Evolutionary conservation across 495 filamentous ascomycete genomes (phyloP).

Genomic region (Hypoxylon cercidicola): DNA sequence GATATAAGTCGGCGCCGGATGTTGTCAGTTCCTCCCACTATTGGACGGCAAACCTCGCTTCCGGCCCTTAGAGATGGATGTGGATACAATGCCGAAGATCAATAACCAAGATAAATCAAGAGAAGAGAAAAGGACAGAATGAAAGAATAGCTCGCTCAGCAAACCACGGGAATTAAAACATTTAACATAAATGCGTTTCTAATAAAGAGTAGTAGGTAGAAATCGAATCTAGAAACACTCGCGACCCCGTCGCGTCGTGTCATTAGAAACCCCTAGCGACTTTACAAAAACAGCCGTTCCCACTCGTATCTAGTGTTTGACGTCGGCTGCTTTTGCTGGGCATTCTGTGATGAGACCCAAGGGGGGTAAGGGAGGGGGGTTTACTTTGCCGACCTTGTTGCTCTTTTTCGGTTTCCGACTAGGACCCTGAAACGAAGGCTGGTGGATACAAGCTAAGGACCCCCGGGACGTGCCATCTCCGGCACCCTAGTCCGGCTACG

Average conservation of each 20-base stretch:
- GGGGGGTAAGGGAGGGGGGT: too few relatives aligned
- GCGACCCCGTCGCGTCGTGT: constrained; percentile 23
- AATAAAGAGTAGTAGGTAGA: neutral
- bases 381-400: constrained; percentile 21
- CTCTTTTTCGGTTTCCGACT: constrained; percentile 38
- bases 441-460: constrained; percentile 29
- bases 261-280: neutral
- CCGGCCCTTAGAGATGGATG: constrained; percentile 24
- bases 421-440: constrained; percentile 40
- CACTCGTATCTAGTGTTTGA: constrained; percentile 19
- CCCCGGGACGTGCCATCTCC: constrained; percentile 38
- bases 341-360: constrained; percentile 28
- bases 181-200: constrained; percentile 21
- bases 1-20: constrained; percentile 8
- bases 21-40: constrained; percentile 16
- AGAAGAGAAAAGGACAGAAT: constrained; percentile 16
- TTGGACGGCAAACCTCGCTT: constrained; percentile 26
- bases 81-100: constrained; percentile 10
- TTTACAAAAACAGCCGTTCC: constrained; percentile 12
- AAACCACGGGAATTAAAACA: constrained; percentile 29
- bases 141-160: constrained; percentile 27
- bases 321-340: constrained; percentile 11
- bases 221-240: constrained; percentile 18
- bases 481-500: constrained; percentile 16
- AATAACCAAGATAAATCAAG: constrained; percentile 2